These are phyloP conservation scores for Echeveria elegans DNA, from an alignment of 164 flowering plant genomes.

Conservation along the genomic window DNA sequence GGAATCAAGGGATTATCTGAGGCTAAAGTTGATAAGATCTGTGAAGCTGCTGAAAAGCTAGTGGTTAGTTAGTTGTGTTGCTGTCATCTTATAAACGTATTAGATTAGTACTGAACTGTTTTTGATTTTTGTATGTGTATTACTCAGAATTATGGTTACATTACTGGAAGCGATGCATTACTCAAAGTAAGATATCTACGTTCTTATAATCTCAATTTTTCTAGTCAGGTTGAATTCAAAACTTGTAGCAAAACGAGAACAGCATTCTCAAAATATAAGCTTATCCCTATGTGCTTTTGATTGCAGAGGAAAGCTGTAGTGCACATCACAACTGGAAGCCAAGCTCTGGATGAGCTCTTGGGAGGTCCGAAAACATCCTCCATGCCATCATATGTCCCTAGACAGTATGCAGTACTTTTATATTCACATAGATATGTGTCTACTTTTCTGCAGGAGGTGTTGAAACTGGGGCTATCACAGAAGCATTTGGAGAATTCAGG, in stretches of 20 bases:
- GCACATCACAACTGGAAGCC: conserved; percentile 90
- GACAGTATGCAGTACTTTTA: not conserved
- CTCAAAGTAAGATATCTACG: conserved; percentile 57
- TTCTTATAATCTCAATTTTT: conserved; percentile 10
- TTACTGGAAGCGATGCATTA: conserved; percentile 94
- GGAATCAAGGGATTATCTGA: conserved; percentile 96
- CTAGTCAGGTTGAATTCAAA: no score
- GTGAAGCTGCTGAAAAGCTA: conserved; percentile 96
- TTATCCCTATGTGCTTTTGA: no score
- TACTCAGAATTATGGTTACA: conserved; percentile 80
- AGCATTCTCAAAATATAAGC: no score
- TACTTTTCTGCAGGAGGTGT: conserved; percentile 69
- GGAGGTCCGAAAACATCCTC: conserved; percentile 47
- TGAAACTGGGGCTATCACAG: conserved; percentile 76
- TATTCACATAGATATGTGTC: not conserved
- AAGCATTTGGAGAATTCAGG: conserved; percentile 98
- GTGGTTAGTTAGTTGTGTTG: conserved; percentile 41
- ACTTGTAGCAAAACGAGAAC: no score
- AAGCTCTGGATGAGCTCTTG: conserved; percentile 85
- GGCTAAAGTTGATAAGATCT: conserved; percentile 95
- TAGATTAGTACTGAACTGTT: not conserved
- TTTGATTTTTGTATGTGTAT: not conserved
- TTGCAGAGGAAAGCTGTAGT: no score
- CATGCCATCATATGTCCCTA: not conserved
- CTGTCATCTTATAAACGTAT: not conserved